phyloP scores from a whole-genome alignment of 148 eudicot species.

The Drosera capensis region DNA sequence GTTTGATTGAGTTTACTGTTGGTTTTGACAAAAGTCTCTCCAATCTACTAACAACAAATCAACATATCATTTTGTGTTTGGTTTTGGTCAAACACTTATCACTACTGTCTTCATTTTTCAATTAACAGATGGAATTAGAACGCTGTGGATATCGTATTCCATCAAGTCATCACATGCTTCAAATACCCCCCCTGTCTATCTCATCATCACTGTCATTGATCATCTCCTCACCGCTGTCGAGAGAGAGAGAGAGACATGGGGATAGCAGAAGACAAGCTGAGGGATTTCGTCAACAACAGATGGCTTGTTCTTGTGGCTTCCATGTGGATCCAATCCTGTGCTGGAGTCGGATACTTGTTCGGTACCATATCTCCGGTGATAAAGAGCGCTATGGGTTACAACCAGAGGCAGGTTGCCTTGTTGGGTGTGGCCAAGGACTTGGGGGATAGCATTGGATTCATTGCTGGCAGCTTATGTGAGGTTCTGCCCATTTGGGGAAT shows the following conservation, averaged over 20 bases:
- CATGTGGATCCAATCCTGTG: slow-evolving; percentile 52
- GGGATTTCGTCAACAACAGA: slow-evolving; percentile 32
- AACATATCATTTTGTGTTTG: too few species aligned
- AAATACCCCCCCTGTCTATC: not conserved
- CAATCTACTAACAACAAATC: not conserved
- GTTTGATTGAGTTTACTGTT: not conserved
- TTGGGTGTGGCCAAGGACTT: slow-evolving; percentile 55
- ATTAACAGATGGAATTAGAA: not conserved
- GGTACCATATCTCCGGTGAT: slow-evolving; percentile 53
- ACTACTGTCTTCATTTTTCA: not conserved
- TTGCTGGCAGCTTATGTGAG: slow-evolving; percentile 37
- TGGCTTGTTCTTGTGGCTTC: slow-evolving; percentile 65
- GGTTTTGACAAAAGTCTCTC: not conserved
- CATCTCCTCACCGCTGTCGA: not conserved
- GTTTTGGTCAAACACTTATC: too few species aligned
- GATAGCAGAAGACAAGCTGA: slow-evolving; percentile 11
- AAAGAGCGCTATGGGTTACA: slow-evolving; percentile 33
- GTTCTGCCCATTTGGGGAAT: slow-evolving; percentile 37
- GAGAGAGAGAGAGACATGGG: slow-evolving; percentile 5
- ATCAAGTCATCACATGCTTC: too few species aligned
- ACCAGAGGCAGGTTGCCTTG: slow-evolving; percentile 37
- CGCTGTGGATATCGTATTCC: too few species aligned
- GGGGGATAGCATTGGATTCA: slow-evolving; percentile 41
- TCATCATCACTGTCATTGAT: not conserved
- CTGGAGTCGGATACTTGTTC: slow-evolving; percentile 52